phyloP scores from a whole-genome alignment of 306 rosid species.

The Hylodesmum podocarpum region DNA sequence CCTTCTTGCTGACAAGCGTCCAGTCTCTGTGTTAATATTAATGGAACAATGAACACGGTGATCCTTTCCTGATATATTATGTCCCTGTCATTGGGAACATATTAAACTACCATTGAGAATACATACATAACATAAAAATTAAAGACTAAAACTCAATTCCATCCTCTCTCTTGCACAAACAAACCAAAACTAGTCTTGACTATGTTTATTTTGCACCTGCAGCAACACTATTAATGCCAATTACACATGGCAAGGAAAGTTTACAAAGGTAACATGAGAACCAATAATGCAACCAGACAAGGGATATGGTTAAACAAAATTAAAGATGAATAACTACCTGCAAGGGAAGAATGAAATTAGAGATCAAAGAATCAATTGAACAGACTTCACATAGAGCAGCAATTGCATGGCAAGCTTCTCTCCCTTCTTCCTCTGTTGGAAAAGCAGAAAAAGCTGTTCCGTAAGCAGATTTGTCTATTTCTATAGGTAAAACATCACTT shows the following conservation, averaged over 20 bases:
- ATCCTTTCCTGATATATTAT: conserved; percentile 77
- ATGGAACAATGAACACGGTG: conserved; percentile 87
- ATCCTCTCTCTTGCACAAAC: not conserved
- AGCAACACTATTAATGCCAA: conserved; percentile 3
- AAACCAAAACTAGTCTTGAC: conserved; percentile 8
- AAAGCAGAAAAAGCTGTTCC: conserved; percentile 78
- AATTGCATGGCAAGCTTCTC: conserved; percentile 95
- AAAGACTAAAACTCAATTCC: not conserved
- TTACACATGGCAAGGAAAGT: conserved; percentile 1
- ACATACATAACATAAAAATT: not conserved
- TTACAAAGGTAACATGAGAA: not conserved
- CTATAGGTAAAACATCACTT: conserved; percentile 32
- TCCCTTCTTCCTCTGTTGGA: conserved; percentile 60
- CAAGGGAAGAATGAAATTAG: conserved; percentile 95
- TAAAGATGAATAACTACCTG: conserved; percentile 55
- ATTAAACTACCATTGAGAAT: conserved; percentile 1
- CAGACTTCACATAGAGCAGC: conserved; percentile 94
- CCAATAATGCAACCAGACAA: not conserved
- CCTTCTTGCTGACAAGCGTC: conserved; percentile 95
- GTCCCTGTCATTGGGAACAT: conserved; percentile 60
- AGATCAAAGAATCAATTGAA: conserved; percentile 86
- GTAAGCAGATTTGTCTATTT: conserved; percentile 54
- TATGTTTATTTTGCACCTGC: not conserved
- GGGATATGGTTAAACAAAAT: not conserved
- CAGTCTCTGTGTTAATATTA: conserved; percentile 92